Percentiles rank a stretch among this genome's conserved stretches.
Evolutionary conservation across 2,329 filamentous ascomycete genomes (phyloP).

Genomic region (Scolecobasidium constrictum): DNA sequence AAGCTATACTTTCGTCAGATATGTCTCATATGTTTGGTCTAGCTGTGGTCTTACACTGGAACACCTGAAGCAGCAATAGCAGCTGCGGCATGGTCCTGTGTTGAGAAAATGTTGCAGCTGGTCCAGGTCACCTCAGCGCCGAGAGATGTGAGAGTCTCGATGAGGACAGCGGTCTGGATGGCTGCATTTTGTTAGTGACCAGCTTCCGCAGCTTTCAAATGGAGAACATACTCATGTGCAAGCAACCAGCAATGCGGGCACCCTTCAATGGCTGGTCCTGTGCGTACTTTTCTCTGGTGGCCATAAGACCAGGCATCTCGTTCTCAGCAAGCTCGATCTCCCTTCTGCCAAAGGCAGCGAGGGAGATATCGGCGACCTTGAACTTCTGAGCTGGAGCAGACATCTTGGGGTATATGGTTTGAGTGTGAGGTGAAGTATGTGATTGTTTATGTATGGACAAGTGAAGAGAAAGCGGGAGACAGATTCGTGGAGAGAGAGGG

Average conservation of each 20-base stretch:
- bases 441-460: too few species aligned
- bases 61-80: slow-evolving; percentile 91
- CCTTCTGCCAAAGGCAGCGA: slow-evolving; percentile 96
- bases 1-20: slow-evolving; percentile 32
- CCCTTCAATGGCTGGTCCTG: slow-evolving; percentile 86
- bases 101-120: slow-evolving; percentile 99
- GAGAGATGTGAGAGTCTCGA: slow-evolving; percentile 89
- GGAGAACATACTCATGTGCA: slow-evolving; percentile 74
- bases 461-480: too few species aligned
- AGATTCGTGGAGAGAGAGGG: too few species aligned
- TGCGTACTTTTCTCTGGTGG: slow-evolving; percentile 85
- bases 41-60: slow-evolving; percentile 51
- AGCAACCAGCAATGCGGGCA: slow-evolving; percentile 91
- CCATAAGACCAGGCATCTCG: slow-evolving; percentile 94
- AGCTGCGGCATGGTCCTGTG: slow-evolving; percentile 94
- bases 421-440: too few species aligned
- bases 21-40: slow-evolving; percentile 51
- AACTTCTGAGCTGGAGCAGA: slow-evolving; percentile 78
- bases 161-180: slow-evolving; percentile 98
- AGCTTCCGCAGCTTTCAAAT: too few species aligned
- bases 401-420: too few species aligned
- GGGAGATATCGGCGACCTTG: slow-evolving; percentile 96
- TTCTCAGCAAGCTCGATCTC: slow-evolving; percentile 95
- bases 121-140: slow-evolving; percentile 99
- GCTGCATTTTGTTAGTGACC: too few species aligned